Conservation (phyloP, 495 filamentous ascomycete genomes). For the Aeminium ludgeri region DNA sequence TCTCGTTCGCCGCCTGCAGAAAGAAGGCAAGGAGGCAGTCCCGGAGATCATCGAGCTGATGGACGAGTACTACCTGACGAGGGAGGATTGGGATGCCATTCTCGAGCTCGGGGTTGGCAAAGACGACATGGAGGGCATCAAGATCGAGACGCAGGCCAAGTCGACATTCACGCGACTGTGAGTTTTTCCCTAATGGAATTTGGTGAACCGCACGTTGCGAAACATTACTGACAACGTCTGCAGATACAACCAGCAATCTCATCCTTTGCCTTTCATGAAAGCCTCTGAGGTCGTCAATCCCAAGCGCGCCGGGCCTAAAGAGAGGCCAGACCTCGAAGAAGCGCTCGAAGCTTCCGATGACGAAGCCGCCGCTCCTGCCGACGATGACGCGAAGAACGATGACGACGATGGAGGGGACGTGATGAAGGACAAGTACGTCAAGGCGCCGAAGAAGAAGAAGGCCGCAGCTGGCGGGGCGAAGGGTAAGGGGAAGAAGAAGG, state of each 20-base stretch:
- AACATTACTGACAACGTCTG: neutral
- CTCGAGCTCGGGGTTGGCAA: constrained; percentile 80
- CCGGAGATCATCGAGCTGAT: constrained; percentile 57
- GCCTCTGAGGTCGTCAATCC: constrained; percentile 54
- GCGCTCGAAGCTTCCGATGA: constrained; percentile 87
- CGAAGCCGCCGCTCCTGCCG: constrained; percentile 42
- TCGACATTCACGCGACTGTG: constrained; percentile 69
- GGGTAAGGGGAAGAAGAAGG: constrained; percentile 33
- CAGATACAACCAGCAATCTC: constrained; percentile 71
- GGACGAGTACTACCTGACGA: constrained; percentile 95
- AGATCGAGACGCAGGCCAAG: constrained; percentile 73
- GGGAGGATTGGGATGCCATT: constrained; percentile 85
- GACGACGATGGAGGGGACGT: constrained; percentile 47
- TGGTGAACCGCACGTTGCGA: neutral
- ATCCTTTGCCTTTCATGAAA: constrained; percentile 94
- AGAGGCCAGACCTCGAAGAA: constrained; percentile 89
- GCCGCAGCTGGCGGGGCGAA: constrained; percentile 13
- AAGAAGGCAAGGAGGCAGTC: constrained; percentile 25
- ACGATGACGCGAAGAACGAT: constrained; percentile 42
- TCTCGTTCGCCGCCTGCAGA: constrained; percentile 42
- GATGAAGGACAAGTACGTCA: constrained; percentile 92
- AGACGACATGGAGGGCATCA: constrained; percentile 52
- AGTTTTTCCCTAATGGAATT: too few relatives aligned
- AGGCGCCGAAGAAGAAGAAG: constrained; percentile 44
- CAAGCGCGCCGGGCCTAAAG: constrained; percentile 51